A percentile compares a stretch with the other conserved stretches of the same genome.
These are phyloP conservation scores for Clitocybe nebularis DNA, from an alignment of 1,284 basidiomycete species.

Conservation along the genomic window DNA sequence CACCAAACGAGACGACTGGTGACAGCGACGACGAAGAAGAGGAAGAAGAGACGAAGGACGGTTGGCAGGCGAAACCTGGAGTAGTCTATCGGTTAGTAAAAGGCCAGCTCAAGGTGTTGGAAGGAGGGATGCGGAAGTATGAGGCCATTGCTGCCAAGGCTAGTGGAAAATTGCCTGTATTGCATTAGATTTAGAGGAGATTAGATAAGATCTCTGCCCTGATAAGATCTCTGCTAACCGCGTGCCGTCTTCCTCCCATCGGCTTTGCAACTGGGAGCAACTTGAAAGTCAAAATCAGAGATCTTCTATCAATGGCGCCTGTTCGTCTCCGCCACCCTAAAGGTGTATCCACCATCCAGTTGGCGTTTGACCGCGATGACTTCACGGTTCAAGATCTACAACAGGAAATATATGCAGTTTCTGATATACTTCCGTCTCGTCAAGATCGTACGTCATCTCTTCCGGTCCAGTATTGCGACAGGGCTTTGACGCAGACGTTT, in stretches of 20 bases:
- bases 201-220: constrained; percentile 1
- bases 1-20: constrained; percentile 20
- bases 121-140: constrained; percentile 23
- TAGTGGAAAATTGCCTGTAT: constrained; percentile 12
- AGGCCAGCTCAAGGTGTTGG: constrained; percentile 30
- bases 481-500: no score
- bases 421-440: constrained; percentile 70
- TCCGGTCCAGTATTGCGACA: no score
- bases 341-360: constrained; percentile 74
- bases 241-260: no score
- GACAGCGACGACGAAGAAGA: constrained; percentile 28
- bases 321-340: constrained; percentile 77
- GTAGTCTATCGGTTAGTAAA: constrained; percentile 32
- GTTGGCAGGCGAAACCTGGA: constrained; percentile 23
- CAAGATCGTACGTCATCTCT: constrained; percentile 67
- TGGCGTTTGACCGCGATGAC: constrained; percentile 50
- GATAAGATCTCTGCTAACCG: no score
- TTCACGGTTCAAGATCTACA: constrained; percentile 71
- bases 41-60: constrained; percentile 16
- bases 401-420: constrained; percentile 60
- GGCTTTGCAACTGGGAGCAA: no score
- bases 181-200: constrained; percentile 12
- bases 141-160: constrained; percentile 21
- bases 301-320: constrained; percentile 44
- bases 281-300: background rate